These are phyloP conservation scores for Hansenula sp. DNA, from an alignment of 1,139 yeast species.

Conservation along the genomic window DNA sequence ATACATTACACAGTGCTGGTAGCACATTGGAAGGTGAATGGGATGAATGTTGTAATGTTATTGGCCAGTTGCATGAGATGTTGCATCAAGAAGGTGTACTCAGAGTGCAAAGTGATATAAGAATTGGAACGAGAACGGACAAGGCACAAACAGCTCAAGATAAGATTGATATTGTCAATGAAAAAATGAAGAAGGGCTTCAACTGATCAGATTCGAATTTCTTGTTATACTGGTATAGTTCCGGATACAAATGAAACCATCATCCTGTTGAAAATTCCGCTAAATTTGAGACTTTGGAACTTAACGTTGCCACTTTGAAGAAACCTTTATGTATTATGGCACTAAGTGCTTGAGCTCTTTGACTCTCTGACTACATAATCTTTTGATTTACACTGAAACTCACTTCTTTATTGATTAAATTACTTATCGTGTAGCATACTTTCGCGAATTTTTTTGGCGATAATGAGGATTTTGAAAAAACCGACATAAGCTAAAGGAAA, in stretches of 20 bases:
- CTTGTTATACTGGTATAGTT: no score
- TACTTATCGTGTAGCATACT: not conserved
- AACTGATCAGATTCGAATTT: not conserved
- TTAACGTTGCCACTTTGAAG: no score
- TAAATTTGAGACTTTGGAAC: no score
- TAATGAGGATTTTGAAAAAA: not conserved
- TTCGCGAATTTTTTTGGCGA: not conserved
- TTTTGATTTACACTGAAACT: no score
- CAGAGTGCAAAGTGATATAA: conserved; percentile 78
- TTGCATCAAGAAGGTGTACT: conserved; percentile 68
- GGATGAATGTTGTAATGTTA: conserved; percentile 75
- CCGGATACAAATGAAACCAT: no score
- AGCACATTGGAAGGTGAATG: conserved; percentile 92
- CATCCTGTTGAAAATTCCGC: no score
- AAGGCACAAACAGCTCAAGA: conserved; percentile 64
- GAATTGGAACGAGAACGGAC: conserved; percentile 78
- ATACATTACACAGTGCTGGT: conserved; percentile 83
- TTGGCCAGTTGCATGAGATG: conserved; percentile 74
- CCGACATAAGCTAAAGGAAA: not conserved
- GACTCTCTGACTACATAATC: no score
- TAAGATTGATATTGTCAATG: conserved; percentile 57
- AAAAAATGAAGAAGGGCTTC: conserved; percentile 35
- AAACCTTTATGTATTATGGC: no score
- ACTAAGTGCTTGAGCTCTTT: no score
- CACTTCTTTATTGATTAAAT: no score